Conservation (phyloP, 2,329 filamentous ascomycete species). For the Hymenoscyphus scutula region DNA sequence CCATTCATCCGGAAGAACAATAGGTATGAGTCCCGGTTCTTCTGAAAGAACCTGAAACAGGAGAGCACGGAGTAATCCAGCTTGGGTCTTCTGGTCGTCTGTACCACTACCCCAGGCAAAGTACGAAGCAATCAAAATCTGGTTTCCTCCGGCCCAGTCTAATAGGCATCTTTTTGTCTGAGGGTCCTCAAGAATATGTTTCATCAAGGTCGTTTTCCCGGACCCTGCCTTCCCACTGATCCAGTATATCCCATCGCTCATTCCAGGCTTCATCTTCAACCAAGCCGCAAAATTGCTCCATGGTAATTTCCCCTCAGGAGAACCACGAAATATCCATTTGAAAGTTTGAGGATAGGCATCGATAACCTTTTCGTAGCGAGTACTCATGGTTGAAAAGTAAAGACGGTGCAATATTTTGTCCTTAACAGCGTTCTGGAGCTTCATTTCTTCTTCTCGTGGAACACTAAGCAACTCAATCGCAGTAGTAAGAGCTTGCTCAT, state of each 20-base stretch:
- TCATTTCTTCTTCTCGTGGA: background rate
- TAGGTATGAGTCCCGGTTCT: background rate
- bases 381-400: conserved; percentile 8
- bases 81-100: conserved; percentile 12
- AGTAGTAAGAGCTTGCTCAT: background rate
- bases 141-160: conserved; percentile 29
- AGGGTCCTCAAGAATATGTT: conserved; percentile 11
- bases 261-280: conserved; percentile 11
- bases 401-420: conserved; percentile 3
- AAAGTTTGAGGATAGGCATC: conserved; percentile 9
- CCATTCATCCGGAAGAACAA: background rate
- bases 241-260: conserved; percentile 19
- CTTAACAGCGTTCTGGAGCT: background rate
- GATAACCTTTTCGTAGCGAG: conserved; percentile 7
- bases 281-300: conserved; percentile 17
- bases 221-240: conserved; percentile 23
- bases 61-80: conserved; percentile 16
- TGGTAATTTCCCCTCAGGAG: too few relatives aligned
- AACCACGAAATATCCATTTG: conserved; percentile 4
- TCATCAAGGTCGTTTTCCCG: conserved; percentile 26
- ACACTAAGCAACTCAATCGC: background rate
- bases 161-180: conserved; percentile 13
- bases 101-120: conserved; percentile 48
- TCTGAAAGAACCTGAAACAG: conserved; percentile 5
- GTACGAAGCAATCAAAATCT: conserved; percentile 38